These are phyloP conservation scores for Punica granatum DNA, from an alignment of 345 rosid species.

Conservation along the genomic window DNA sequence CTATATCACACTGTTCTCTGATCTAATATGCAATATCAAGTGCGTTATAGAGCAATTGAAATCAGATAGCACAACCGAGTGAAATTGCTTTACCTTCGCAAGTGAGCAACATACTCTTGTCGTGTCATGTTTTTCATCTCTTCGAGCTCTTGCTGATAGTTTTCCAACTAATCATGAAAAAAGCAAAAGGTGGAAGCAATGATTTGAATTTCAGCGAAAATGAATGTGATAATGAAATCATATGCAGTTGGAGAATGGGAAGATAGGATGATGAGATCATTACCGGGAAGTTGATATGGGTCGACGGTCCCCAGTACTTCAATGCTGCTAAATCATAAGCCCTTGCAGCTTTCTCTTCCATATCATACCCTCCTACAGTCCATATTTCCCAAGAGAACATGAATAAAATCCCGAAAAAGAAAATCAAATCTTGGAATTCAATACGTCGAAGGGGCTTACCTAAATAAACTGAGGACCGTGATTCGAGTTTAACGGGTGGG, in stretches of 20 bases:
- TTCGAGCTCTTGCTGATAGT: constrained; percentile 69
- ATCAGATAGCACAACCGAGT: not conserved
- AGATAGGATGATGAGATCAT: constrained; percentile 10
- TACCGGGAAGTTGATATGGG: constrained; percentile 88
- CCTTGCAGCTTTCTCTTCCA: constrained; percentile 99
- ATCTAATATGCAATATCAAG: not conserved
- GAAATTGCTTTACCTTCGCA: constrained; percentile 47
- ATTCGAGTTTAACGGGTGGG: constrained; percentile 18
- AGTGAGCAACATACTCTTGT: constrained; percentile 90
- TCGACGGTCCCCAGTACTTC: constrained; percentile 97
- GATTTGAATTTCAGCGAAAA: constrained; percentile 6
- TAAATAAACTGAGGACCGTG: constrained; percentile 65
- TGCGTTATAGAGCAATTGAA: not conserved
- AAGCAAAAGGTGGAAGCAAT: not conserved
- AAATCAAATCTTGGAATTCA: constrained; percentile 2
- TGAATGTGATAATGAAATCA: constrained; percentile 4
- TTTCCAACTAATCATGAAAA: constrained; percentile 40
- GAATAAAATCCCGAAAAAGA: constrained; percentile 15
- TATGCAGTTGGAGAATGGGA: constrained; percentile 9
- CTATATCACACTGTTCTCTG: not conserved
- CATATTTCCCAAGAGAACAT: constrained; percentile 2
- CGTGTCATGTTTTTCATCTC: constrained; percentile 82
- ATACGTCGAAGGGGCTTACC: constrained; percentile 40
- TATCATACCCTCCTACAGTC: constrained; percentile 88
- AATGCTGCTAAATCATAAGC: constrained; percentile 97